Base-by-base conservation (phyloP, 2,329 filamentous ascomycete genomes). In the Colletotrichum kahawae region DNA sequence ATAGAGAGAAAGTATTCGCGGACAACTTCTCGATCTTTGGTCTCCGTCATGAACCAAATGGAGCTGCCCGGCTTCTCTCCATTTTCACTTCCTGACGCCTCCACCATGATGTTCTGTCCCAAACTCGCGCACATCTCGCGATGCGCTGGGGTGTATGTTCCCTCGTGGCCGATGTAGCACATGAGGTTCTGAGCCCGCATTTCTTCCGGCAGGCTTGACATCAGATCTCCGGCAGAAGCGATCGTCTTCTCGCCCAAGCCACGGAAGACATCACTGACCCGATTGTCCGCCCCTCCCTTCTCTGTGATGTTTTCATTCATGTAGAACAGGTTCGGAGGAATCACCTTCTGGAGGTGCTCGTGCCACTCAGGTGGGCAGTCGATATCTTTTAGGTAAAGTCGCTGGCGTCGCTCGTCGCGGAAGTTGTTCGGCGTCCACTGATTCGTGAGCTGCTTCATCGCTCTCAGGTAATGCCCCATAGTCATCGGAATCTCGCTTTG, bases 31-130 rank as follows among this genome's bases (percentile, higher is more conserved):
- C 97, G 93, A 80, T 99, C 97, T 80, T 97, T 97, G 43, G 93
- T 95, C 82, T 98, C 95, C 0, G 97, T 98, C 97, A 99, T 98
- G 82, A 98, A 98, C 97, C 97, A 99, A 48, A 99, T 91, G 0
- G 97, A 98, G 70, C 95, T 98, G 2, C 97, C 97, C 2, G 94
- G 91, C 77, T 92, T 94, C 81, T 97, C 95, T 6, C 94, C 95
- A 66, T 94, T 88, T 70, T 93, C 91, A 21, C 90, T 87, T 4
- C 91, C 87, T 1, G 96, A 98, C 3, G 95, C 92, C 78, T 98
- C 95, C 3, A 99, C 95, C 97, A 99, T 98, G 79, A 99, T 96
- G 81, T 99, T 99, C 78, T 99, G 97, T 0, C 97, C 96, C 14
- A 98, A 86, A 43, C 94, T 98, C 14, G 95, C 97, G 83, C 97